Base-by-base conservation (phyloP, 2,329 filamentous ascomycete genomes). In the Whalleya microplaca region DNA sequence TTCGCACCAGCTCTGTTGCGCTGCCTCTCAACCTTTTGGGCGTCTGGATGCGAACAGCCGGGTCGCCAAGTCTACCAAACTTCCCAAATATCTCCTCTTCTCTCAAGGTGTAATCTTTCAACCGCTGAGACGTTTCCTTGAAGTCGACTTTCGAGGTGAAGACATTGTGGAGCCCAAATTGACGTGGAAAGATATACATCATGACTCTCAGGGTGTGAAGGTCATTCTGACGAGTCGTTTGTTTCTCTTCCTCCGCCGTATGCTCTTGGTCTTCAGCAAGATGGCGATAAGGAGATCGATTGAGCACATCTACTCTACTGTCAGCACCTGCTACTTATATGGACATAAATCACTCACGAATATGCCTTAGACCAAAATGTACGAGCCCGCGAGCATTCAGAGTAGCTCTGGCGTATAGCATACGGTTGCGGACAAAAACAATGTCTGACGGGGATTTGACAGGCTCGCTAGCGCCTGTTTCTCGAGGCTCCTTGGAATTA, bases 161-260 rank as follows among this genome's bases (percentile, higher is more conserved):
- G n/a, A 89, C 92, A 72, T 98, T 99, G 69, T 96, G 92, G 2
- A 99, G 77, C 14, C 85, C 85, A 68, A 96, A 98, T 68, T 98
- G 93, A 10, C 88, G 83, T 29, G 95, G 95, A 65, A 99, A 99
- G 1, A 99, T 87, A 72, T 98, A 94, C 79, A 94, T 95, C 83
- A 96, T 85, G 19, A 96, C 75, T 64, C 89, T 90, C 10, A 86
- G 69, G 0, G 86, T 90, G 60, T 88, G 82, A 12, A 73, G 68
- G 1, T 77, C 66, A 64, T 83, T 76, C 40, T 75, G 65, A 37
- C 46, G 48, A 16, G 48, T 43, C 12, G 61, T 37, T 3, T n/a
- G 49, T 10, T 44, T 50, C 44, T 40, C 53, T 10, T 29, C 40
- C 3, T 57, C 55, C 3, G 48, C 45, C 0, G 41, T 43, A 4